Base-by-base conservation (phyloP, 306 rosid species). In the Rosa lucieae region DNA sequence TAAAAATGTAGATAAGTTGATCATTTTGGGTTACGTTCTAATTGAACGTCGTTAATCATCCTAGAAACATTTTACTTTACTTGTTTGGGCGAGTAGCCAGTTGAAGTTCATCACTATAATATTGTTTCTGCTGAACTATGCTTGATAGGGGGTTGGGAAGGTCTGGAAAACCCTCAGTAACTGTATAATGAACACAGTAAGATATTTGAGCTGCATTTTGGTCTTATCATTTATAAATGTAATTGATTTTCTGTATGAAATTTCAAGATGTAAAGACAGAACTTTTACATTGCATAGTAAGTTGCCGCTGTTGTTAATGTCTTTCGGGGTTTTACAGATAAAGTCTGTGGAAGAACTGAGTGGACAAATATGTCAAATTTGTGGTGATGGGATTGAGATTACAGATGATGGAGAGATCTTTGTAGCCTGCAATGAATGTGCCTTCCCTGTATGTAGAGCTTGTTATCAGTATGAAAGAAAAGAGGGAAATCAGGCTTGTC, bases 351-450 rank as follows among this genome's bases (percentile, higher is more conserved):
- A 80, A 49, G 98, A 93, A 72, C 83, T 91, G 87, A 90, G 97
- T 80, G 98, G 92, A 46, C 98, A 93, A 84, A 82, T 82, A 77
- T 93, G 98, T 81, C 95, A 91, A 75, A 93, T 93, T 82, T 93
- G 97, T 74, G 91, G 91, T 40, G 98, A 93, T 67, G 95, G 89
- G 83, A 80, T 93, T 17, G 98, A 90, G 82, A 78, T 93, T 66
- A 89, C 97, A 1, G 91, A 82, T 29, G 97, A 91, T 15, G 95
- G 98, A 78, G 98, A 93, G 87, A 92, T 89, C 10, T 90, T 93
- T 84, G 98, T 93, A 86, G 98, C 98, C 29, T 91, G 98, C 89
- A 93, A 93, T 26, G 98, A 93, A 79, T 90, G 98, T 87, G 98
- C 98, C 61, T 91, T 93, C 85, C 98, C 98, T 8, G 93, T 93